These are phyloP conservation scores for Coleophoma eucalyptorum DNA, from an alignment of 2,329 filamentous ascomycete species.

Conservation along the genomic window DNA sequence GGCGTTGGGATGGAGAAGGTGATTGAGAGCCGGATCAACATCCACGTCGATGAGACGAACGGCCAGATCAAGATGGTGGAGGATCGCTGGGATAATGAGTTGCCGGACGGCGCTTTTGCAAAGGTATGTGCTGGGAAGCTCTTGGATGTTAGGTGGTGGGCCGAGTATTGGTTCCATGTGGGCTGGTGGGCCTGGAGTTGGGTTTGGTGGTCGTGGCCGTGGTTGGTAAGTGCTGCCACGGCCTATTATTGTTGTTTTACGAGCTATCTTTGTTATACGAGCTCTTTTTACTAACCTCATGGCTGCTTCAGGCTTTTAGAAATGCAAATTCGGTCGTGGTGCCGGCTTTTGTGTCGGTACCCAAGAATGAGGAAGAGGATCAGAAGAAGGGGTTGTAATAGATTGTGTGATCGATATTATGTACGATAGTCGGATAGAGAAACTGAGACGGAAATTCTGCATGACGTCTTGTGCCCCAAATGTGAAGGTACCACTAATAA, in stretches of 20 bases:
- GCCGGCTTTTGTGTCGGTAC: slow-evolving; percentile 45
- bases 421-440: too few species aligned
- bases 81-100: slow-evolving; percentile 50
- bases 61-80: slow-evolving; percentile 47
- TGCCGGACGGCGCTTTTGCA: slow-evolving; percentile 43
- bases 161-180: slow-evolving; percentile 31
- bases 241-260: slow-evolving; percentile 2
- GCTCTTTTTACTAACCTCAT: slow-evolving; percentile 10
- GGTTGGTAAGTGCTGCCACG: slow-evolving; percentile 32
- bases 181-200: slow-evolving; percentile 33
- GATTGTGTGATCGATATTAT: too few species aligned
- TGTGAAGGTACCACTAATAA: too few species aligned
- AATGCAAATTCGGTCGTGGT: slow-evolving; percentile 47
- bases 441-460: too few species aligned
- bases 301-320: slow-evolving; percentile 40
- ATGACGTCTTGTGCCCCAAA: too few species aligned
- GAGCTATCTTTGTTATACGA: slow-evolving; percentile 2
- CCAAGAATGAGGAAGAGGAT: slow-evolving; percentile 49
- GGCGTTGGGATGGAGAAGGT: slow-evolving; percentile 46
- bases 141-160: slow-evolving; percentile 33
- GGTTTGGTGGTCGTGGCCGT: slow-evolving; percentile 32
- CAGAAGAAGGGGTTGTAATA: slow-evolving; percentile 32
- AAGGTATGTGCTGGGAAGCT: slow-evolving; percentile 41
- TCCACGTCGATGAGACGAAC: slow-evolving; percentile 34
- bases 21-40: slow-evolving; percentile 43